phyloP scores from a whole-genome alignment of 1,284 basidiomycete species.

The Cutaneotrichosporon spelunceum region DNA sequence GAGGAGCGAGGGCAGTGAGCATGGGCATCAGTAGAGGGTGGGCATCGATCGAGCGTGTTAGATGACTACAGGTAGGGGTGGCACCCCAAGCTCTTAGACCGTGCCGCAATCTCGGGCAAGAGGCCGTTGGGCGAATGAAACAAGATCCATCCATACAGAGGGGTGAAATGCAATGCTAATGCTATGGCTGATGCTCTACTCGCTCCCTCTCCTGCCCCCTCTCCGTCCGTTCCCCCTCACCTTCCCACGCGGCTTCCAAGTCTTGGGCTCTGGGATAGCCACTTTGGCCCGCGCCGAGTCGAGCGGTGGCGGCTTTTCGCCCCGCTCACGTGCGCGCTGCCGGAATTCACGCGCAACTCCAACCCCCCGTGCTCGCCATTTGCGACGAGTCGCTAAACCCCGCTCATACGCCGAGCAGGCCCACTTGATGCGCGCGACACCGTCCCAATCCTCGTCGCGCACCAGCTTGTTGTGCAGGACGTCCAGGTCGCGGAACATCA shows the following conservation, averaged over 20 bases:
- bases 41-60: no score
- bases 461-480: slow-evolving; percentile 45
- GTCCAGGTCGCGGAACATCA: slow-evolving; percentile 46
- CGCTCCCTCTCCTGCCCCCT: neutral
- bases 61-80: no score
- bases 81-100: no score
- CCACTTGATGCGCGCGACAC: slow-evolving; percentile 39
- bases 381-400: slow-evolving; percentile 35
- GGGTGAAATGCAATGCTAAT: neutral
- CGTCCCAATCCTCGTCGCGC: slow-evolving; percentile 33
- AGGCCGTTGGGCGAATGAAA: neutral
- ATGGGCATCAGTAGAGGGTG: no score
- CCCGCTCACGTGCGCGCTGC: neutral
- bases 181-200: neutral
- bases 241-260: no score
- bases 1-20: no score
- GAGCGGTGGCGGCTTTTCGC: neutral
- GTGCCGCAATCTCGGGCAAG: neutral
- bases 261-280: neutral
- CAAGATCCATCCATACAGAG: neutral
- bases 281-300: neutral
- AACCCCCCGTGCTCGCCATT: slow-evolving; percentile 33
- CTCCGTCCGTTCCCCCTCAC: neutral
- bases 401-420: slow-evolving; percentile 33
- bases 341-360: slow-evolving; percentile 22